These are phyloP conservation scores for Coprinopsis marcescibilis DNA, from an alignment of 768 basidiomycete genomes.

Conservation along the genomic window DNA sequence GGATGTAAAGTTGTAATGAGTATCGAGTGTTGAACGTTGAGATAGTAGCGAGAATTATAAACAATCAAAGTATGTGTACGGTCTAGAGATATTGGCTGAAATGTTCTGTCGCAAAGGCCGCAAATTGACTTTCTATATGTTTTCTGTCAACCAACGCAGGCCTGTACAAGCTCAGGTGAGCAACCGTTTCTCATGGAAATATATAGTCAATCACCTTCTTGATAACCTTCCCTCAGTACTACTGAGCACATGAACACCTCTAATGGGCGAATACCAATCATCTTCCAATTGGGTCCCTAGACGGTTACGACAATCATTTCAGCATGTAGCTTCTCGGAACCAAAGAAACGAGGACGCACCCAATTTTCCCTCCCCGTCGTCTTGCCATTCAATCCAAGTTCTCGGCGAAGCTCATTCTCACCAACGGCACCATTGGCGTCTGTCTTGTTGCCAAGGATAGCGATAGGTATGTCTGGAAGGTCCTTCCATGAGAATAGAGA, in stretches of 20 bases:
- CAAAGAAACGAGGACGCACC: too few relatives aligned
- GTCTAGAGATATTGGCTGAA: neutral
- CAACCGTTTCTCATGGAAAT: conserved; percentile 4
- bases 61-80: conserved; percentile 3
- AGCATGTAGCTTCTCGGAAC: conserved; percentile 15
- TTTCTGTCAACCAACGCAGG: conserved; percentile 97
- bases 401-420: conserved; percentile 94
- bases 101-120: too few relatives aligned
- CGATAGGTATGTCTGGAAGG: conserved; percentile 93
- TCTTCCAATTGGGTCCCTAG: conserved; percentile 80
- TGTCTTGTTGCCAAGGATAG: conserved; percentile 98
- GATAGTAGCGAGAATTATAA: neutral
- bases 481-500: conserved; percentile 94
- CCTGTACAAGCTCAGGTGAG: conserved; percentile 34
- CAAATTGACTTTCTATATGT: too few relatives aligned
- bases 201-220: conserved; percentile 61
- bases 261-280: conserved; percentile 91
- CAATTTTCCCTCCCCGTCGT: conserved; percentile 99
- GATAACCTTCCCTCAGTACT: conserved; percentile 97
- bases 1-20: neutral
- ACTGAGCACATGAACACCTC: conserved; percentile 99
- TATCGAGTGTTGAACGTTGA: neutral
- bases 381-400: conserved; percentile 92
- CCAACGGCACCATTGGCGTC: conserved; percentile 97
- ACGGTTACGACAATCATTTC: neutral